These are phyloP conservation scores for Termitomyces sp. DNA, from an alignment of 768 basidiomycete genomes.

Conservation along the genomic window DNA sequence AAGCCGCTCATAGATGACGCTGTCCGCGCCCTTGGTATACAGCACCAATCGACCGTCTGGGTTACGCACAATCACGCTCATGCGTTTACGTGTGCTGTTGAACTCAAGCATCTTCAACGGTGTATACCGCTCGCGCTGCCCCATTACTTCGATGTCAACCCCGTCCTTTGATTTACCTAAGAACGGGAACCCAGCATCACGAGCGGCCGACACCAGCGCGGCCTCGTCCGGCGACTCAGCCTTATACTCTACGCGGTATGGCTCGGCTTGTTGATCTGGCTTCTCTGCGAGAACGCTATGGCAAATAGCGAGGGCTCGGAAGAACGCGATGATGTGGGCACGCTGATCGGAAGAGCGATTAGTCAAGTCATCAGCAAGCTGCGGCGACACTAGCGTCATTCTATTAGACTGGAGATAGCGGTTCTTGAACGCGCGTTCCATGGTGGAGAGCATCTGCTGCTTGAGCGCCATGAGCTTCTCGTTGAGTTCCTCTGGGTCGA, in stretches of 20 bases:
- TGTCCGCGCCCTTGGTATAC: constrained; percentile 97
- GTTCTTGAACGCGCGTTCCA: constrained; percentile 85
- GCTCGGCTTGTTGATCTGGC: constrained; percentile 57
- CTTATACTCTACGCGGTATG: constrained; percentile 80
- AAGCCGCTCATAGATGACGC: constrained; percentile 87
- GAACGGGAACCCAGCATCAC: constrained; percentile 94
- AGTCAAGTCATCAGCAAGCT: constrained; percentile 74
- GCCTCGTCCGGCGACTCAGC: constrained; percentile 97
- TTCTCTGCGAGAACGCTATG: constrained; percentile 87
- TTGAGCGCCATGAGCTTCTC: constrained; percentile 65
- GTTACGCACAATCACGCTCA: constrained; percentile 87
- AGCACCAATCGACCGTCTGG: constrained; percentile 81
- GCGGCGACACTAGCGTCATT: constrained; percentile 85
- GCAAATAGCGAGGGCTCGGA: constrained; percentile 92
- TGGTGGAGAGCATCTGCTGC: constrained; percentile 68
- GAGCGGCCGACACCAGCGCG: constrained; percentile 86
- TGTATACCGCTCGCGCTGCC: constrained; percentile 78
- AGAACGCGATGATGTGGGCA: constrained; percentile 74
- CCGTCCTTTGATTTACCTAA: constrained; percentile 67
- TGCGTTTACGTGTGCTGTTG: constrained; percentile 90
- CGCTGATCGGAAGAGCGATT: constrained; percentile 61
- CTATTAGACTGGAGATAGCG: constrained; percentile 77
- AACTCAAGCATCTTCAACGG: constrained; percentile 87
- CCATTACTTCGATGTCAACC: constrained; percentile 90
- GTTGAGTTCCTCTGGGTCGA: constrained; percentile 71